These are phyloP conservation scores for Xylariales sp. DNA, from an alignment of 2,329 filamentous ascomycete species.

Conservation along the genomic window DNA sequence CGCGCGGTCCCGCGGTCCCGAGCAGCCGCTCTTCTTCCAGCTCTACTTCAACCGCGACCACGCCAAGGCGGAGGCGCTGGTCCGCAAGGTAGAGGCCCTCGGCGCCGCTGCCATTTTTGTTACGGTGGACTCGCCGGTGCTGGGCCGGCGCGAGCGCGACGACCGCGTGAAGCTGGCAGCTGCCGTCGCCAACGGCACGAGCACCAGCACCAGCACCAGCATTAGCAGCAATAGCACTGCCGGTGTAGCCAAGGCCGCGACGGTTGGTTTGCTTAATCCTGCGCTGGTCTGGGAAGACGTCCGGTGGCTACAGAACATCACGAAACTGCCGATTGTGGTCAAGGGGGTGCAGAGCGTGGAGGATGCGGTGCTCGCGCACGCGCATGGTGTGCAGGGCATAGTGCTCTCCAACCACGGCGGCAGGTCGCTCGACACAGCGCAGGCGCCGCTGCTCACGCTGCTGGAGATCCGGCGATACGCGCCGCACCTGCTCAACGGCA, in stretches of 20 bases:
- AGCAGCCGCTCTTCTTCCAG: constrained; percentile 46
- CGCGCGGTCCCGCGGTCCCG: background rate
- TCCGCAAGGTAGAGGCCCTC: constrained; percentile 31
- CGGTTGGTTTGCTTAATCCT: constrained; percentile 7
- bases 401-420: constrained; percentile 10
- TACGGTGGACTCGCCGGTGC: constrained; percentile 52
- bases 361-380: constrained; percentile 7
- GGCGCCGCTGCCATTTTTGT: constrained; percentile 50
- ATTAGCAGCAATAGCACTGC: constrained; percentile 1
- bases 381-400: constrained; percentile 8
- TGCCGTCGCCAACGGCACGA: too few relatives aligned
- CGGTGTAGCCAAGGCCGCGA: constrained; percentile 7
- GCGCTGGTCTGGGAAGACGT: constrained; percentile 9
- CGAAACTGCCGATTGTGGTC: constrained; percentile 8
- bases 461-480: background rate
- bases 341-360: constrained; percentile 10
- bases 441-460: background rate
- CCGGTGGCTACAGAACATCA: constrained; percentile 7
- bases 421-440: constrained; percentile 2
- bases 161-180: constrained; percentile 6
- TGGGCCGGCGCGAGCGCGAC: constrained; percentile 30
- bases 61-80: constrained; percentile 39
- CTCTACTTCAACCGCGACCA: constrained; percentile 50
- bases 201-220: background rate
- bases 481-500: background rate